Evolutionary conservation across 2,329 filamentous ascomycete species (phyloP).

Genomic region (Lachnellula arida): DNA sequence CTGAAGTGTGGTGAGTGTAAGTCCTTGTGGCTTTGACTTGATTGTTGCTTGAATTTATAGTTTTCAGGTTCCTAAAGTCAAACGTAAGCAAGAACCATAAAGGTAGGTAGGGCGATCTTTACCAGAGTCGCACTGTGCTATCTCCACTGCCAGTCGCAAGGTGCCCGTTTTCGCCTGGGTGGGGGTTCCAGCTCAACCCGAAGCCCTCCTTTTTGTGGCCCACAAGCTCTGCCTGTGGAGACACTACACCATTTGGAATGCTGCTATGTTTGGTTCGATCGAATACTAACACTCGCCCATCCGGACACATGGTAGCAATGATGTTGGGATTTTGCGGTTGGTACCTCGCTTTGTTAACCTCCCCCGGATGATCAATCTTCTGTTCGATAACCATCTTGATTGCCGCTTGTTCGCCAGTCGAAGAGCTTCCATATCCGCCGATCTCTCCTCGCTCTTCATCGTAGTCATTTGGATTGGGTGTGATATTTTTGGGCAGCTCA

Average conservation of each 20-base stretch:
- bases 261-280: constrained; percentile 92
- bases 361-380: constrained; percentile 91
- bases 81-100: background rate
- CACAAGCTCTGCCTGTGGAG: constrained; percentile 76
- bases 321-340: constrained; percentile 97
- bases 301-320: constrained; percentile 86
- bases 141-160: constrained; percentile 91
- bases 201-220: constrained; percentile 90
- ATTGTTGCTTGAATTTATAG: constrained; percentile 65
- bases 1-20: constrained; percentile 83
- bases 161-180: constrained; percentile 56
- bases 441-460: constrained; percentile 91
- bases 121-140: constrained; percentile 87
- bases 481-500: constrained; percentile 76
- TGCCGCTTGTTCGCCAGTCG: constrained; percentile 60
- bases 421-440: constrained; percentile 78
- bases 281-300: constrained; percentile 86
- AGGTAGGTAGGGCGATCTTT: constrained; percentile 29
- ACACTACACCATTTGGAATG: constrained; percentile 67
- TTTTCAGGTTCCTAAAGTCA: constrained; percentile 66
- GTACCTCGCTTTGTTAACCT: constrained; percentile 98
- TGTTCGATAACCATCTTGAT: constrained; percentile 92
- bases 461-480: constrained; percentile 75
- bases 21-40: constrained; percentile 65
- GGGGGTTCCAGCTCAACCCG: constrained; percentile 87